phyloP scores from a whole-genome alignment of 768 basidiomycete species.

The Nidularia pulvinata region DNA sequence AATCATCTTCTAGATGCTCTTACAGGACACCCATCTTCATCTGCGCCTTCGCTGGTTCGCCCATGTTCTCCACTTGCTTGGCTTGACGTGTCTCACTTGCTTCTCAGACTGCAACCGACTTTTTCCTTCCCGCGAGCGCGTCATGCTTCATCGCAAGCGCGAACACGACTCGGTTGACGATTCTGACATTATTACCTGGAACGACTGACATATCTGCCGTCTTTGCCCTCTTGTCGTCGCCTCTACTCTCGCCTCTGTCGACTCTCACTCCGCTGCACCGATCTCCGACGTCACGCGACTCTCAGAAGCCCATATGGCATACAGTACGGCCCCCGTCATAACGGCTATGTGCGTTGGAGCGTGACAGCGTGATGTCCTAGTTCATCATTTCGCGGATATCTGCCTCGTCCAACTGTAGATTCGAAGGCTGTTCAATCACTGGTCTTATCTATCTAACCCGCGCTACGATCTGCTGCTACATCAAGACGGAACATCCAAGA shows the following conservation, averaged over 20 bases:
- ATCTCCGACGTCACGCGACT: no score
- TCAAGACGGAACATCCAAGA: no score
- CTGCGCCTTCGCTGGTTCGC: slow-evolving; percentile 60
- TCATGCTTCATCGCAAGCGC: slow-evolving; percentile 72
- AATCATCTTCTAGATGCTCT: not conserved
- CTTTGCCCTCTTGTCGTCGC: not conserved
- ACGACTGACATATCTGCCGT: slow-evolving; percentile 42
- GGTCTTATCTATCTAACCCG: no score
- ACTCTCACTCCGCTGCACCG: not conserved
- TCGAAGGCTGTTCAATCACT: no score
- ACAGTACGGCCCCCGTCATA: no score
- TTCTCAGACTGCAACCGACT: slow-evolving; percentile 64
- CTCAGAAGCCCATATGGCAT: no score
- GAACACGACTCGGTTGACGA: slow-evolving; percentile 65
- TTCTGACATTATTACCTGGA: slow-evolving; percentile 70
- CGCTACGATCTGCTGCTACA: no score
- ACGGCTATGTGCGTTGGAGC: no score
- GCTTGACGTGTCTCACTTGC: not conserved
- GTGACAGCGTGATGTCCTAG: no score
- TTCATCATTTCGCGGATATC: no score
- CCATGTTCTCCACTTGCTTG: not conserved
- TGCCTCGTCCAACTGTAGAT: no score
- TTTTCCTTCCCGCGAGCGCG: slow-evolving; percentile 67
- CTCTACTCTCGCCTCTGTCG: not conserved
- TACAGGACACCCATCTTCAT: slow-evolving; percentile 80